These are phyloP conservation scores for Sporothrix mexicana DNA, from an alignment of 2,329 filamentous ascomycete species.

Conservation along the genomic window DNA sequence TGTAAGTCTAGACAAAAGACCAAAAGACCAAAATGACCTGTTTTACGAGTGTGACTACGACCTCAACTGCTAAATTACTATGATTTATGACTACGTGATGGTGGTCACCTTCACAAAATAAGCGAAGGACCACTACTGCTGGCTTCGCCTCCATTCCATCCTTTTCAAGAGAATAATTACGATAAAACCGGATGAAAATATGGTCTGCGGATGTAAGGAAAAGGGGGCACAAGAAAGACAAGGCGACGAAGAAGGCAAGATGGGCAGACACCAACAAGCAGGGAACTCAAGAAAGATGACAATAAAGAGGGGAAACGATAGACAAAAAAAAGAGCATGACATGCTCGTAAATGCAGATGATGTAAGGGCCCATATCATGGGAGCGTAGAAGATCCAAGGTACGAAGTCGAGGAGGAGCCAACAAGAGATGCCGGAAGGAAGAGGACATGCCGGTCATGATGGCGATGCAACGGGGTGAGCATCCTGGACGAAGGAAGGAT, in stretches of 20 bases:
- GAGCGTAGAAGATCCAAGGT: neutral
- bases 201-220: neutral
- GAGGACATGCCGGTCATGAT: neutral
- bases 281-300: neutral
- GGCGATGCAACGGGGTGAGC: no score
- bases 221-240: neutral
- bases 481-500: neutral
- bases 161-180: neutral
- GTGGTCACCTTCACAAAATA: neutral
- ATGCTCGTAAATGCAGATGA: slow-evolving; percentile 11
- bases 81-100: neutral
- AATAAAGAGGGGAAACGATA: neutral
- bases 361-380: neutral
- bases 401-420: neutral
- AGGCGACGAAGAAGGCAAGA: neutral
- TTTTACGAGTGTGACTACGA: neutral
- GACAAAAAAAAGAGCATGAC: neutral
- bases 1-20: neutral
- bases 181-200: neutral
- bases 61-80: neutral
- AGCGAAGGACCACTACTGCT: neutral
- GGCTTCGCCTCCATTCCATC: neutral
- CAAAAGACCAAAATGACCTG: neutral
- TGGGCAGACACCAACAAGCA: neutral
- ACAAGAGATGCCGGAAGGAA: slow-evolving; percentile 7